Evolutionary conservation across 345 rosid species (phyloP).

Genomic region (Lepidium aucheri): DNA sequence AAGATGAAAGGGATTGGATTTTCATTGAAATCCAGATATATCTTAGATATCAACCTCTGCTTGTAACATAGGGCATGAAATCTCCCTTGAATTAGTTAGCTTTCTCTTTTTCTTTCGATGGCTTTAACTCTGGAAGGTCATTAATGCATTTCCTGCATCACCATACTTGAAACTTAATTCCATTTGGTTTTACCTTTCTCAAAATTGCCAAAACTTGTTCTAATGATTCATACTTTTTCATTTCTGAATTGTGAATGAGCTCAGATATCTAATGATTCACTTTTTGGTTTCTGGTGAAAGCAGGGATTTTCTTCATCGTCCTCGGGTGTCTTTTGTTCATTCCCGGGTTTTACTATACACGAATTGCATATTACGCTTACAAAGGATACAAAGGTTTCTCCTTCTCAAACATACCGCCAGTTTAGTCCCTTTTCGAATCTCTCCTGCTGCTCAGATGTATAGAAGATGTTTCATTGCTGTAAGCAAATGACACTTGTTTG

Average conservation of each 20-base stretch:
- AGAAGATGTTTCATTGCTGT: conserved; percentile 8
- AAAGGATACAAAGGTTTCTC: conserved; percentile 98
- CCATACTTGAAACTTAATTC: not conserved
- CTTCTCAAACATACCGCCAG: conserved; percentile 85
- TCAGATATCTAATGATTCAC: not conserved
- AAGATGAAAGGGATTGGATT: not conserved
- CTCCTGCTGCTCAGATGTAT: conserved; percentile 12
- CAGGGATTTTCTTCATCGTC: conserved; percentile 86
- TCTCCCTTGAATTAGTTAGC: not conserved
- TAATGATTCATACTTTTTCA: not conserved
- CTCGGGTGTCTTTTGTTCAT: conserved; percentile 80
- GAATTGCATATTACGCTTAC: conserved; percentile 92
- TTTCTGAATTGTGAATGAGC: not conserved
- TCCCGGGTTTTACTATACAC: conserved; percentile 86
- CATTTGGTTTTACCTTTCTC: not conserved
- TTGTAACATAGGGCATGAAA: not conserved
- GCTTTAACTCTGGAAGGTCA: not conserved
- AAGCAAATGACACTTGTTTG: not conserved
- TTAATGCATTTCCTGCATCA: conserved; percentile 1
- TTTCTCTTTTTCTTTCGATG: not conserved
- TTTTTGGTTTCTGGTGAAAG: not conserved
- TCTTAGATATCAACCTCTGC: not conserved
- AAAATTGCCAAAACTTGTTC: not conserved
- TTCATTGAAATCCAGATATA: not conserved
- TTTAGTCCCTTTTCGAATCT: conserved; percentile 23